These are phyloP conservation scores for Herpotrichia juniperi DNA, from an alignment of 2,329 filamentous ascomycete species.

Conservation along the genomic window DNA sequence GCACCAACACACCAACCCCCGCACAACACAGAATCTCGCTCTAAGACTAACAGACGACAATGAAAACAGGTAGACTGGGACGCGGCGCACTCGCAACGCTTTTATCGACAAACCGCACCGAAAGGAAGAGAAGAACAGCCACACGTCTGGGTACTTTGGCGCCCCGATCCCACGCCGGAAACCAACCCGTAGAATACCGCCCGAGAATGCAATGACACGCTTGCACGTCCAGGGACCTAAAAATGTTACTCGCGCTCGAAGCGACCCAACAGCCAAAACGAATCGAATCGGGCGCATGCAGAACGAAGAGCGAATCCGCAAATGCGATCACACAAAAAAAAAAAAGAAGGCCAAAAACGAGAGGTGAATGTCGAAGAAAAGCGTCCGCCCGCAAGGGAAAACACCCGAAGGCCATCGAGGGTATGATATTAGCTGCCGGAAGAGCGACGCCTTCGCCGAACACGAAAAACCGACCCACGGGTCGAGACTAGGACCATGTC, in stretches of 20 bases:
- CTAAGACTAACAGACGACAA: not conserved
- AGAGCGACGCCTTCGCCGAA: too few relatives aligned
- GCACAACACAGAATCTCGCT: too few relatives aligned
- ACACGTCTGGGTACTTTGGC: not conserved
- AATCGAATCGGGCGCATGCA: not conserved
- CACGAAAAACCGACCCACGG: too few relatives aligned
- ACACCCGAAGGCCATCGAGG: conserved; percentile 6
- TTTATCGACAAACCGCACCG: not conserved
- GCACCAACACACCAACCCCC: not conserved
- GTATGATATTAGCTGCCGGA: too few relatives aligned
- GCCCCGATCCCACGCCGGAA: not conserved
- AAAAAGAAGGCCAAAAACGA: not conserved
- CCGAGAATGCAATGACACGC: conserved; percentile 1
- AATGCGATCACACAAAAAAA: too few relatives aligned
- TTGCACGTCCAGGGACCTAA: not conserved
- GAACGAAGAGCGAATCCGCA: not conserved
- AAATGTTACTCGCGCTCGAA: not conserved
- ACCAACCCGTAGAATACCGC: not conserved
- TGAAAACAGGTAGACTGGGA: not conserved
- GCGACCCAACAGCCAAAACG: not conserved
- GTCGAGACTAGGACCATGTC: too few relatives aligned
- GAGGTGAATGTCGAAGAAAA: not conserved
- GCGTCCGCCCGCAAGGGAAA: not conserved
- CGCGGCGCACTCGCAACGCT: not conserved
- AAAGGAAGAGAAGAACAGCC: not conserved